Base-by-base conservation (phyloP, 805 yeast species). In the Lipomyces kockii region DNA sequence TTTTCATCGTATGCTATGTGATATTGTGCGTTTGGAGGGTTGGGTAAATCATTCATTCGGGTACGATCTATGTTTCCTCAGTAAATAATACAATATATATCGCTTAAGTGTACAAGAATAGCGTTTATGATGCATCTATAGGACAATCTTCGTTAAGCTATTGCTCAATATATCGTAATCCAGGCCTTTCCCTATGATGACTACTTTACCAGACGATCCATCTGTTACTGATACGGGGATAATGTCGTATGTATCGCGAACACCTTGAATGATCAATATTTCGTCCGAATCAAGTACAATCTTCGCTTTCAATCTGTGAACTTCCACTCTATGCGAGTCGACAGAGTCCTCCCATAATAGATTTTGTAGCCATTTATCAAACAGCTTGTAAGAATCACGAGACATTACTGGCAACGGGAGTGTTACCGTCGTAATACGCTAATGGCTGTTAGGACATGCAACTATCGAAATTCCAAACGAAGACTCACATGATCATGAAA, bases 181-280 rank as follows among this genome's bases (percentile, higher is more conserved):
- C 43, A 91, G 77, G 58, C 84, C 82, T 76, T 90, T 89, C 1
- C 97, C 97, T 53, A 91, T 91, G 12, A 91, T 80, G 1, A 91
- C 93, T 34, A 91, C 70, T 77, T 89, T 90, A 66, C 89, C 86
- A 37, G 76, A 68, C 0, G 54, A 27, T 2, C 39, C 32, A 43
- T 12, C 74, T 1, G 81, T 76, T 0, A 80, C 83, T 3, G 1
- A 80, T 80, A 6, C 80, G 80, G 35, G 72, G 29, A 88, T 82
- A 2, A 91, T 81, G 70, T 95, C 99, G 78, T 92, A 95, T 0
- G 97, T 92, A 64, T 92, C 95, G 67, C 98, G 83, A 0, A 95
- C 99, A 12, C 97, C 98, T 77, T 95, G 99, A 11, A 95, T 79
- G 7, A 92, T 90, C 70, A 85, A 83, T 27, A 83, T 86, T 4